Base-by-base conservation (phyloP, 371 early-diverging fungal species). In the Lichtheimia corymbifera region DNA sequence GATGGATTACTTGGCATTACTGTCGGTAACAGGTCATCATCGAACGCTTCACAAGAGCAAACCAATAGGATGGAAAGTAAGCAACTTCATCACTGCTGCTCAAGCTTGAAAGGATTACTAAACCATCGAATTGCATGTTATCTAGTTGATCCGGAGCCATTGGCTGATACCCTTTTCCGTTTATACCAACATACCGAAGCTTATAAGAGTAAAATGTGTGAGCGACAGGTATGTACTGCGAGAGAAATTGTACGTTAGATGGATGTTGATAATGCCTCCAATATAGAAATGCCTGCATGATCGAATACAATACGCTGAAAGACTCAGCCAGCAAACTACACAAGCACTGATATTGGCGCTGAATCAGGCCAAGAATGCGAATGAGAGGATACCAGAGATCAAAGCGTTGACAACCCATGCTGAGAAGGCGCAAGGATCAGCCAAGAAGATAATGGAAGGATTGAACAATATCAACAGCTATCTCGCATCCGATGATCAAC, bases 301-400 rank as follows among this genome's bases (percentile, higher is more conserved):
- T 24, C 57, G 41, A 24, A 4, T 44, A 24, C 41, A 56, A 20
- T 27, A 56, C 22, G 57, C 44, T 25, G 57, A 56, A 25, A 22
- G 57, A 7, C 57, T 56, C 14, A 56, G 57, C 28, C n/a, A 41
- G n/a, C 43, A 28, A 42, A 25, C 57, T 0, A 44, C 45, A 5
- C 57, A 45, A 42, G 42, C 43, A 15, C 12, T 56, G 15, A 27
- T 45, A 15, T 11, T 44, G 2, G 57, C 42, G 2, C 47, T 68
- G 41, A 65, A 53, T 20, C 68, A 73, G 53, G 71, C 68, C 9
- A 67, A 66, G 61, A 64, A 65, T 25, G 63, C 64, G 12, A 17
- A 47, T 12, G 47, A 53, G n/a, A 54, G 44, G 45, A n/a, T 45
- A 17, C 13, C 27, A 15, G 54, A 43, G 14, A 20, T 49, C 11